phyloP scores from a whole-genome alignment of 331 rosid genomes.

The Pyracantha coccinea region DNA sequence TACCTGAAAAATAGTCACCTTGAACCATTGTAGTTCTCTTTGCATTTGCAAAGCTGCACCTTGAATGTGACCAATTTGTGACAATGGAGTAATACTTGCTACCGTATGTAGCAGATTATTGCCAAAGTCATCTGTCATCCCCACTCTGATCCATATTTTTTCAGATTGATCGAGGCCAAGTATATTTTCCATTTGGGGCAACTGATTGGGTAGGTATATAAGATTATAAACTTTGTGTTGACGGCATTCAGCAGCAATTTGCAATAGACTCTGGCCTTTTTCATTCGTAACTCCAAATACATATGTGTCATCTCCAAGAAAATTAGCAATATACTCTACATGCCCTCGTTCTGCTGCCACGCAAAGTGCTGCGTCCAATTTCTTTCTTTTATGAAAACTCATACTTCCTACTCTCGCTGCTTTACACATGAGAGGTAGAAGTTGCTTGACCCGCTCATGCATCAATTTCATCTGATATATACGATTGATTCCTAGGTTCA shows the following conservation, averaged over 20 bases:
- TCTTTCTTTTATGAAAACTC: fast-evolving
- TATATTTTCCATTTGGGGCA: too few relatives aligned
- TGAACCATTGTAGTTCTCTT: not conserved
- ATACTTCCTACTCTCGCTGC: too few relatives aligned
- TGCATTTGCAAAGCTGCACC: not conserved
- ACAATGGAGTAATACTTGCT: not conserved
- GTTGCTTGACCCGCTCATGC: not conserved
- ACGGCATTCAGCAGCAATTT: not conserved
- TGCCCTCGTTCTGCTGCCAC: not conserved
- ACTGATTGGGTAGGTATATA: too few relatives aligned
- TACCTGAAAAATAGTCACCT: too few relatives aligned
- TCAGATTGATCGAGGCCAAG: too few relatives aligned
- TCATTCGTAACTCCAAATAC: too few relatives aligned
- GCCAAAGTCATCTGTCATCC: too few relatives aligned
- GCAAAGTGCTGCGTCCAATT: fast-evolving
- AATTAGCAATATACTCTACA: not conserved
- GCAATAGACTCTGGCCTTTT: not conserved
- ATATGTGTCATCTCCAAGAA: too few relatives aligned
- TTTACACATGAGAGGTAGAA: not conserved
- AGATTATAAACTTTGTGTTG: not conserved
- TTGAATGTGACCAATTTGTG: not conserved
- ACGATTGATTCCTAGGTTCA: too few relatives aligned
- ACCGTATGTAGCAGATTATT: not conserved
- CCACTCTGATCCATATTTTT: too few relatives aligned
- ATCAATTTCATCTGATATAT: too few relatives aligned